Conservation (phyloP, 2,329 filamentous ascomycete species). For the Clarireedia hainanense region DNA sequence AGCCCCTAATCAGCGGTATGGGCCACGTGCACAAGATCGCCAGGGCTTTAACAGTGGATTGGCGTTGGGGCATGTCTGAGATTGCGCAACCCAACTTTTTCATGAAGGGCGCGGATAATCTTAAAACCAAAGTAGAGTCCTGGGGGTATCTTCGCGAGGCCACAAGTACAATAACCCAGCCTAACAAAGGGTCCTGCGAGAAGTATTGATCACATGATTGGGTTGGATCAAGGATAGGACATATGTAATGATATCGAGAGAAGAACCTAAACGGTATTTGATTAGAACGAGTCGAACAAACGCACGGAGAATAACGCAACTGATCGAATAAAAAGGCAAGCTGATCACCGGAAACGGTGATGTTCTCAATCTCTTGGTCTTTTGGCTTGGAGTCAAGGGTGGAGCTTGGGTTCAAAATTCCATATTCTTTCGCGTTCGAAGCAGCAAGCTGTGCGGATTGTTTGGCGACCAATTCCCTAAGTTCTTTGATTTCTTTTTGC, state of each 20-base stretch:
- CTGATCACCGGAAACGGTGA: constrained; percentile 10
- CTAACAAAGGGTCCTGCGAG: constrained; percentile 52
- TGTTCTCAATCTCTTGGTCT: constrained; percentile 9
- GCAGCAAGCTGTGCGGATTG: constrained; percentile 7
- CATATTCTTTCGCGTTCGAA: constrained; percentile 38
- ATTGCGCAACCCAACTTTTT: constrained; percentile 19
- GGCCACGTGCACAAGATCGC: constrained; percentile 26
- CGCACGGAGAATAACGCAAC: constrained; percentile 6
- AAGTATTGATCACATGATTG: constrained; percentile 49
- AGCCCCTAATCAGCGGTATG: constrained; percentile 20
- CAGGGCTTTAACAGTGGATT: constrained; percentile 21
- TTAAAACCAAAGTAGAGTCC: constrained; percentile 42
- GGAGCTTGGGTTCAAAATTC: constrained; percentile 43
- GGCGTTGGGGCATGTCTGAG: constrained; percentile 15
- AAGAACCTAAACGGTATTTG: constrained; percentile 43
- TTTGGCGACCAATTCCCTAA: constrained; percentile 32
- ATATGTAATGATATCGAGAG: constrained; percentile 53
- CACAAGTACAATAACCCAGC: constrained; percentile 58
- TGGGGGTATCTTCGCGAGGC: constrained; percentile 51
- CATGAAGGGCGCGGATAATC: constrained; percentile 11
- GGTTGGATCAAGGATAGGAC: constrained; percentile 52
- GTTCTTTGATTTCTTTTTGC: constrained; percentile 48
- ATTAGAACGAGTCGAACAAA: too few species aligned
- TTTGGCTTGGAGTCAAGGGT: constrained; percentile 24
- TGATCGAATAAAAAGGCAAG: constrained; percentile 10